Conservation (phyloP, 805 yeast genomes). For the Saturnispora dispora region DNA sequence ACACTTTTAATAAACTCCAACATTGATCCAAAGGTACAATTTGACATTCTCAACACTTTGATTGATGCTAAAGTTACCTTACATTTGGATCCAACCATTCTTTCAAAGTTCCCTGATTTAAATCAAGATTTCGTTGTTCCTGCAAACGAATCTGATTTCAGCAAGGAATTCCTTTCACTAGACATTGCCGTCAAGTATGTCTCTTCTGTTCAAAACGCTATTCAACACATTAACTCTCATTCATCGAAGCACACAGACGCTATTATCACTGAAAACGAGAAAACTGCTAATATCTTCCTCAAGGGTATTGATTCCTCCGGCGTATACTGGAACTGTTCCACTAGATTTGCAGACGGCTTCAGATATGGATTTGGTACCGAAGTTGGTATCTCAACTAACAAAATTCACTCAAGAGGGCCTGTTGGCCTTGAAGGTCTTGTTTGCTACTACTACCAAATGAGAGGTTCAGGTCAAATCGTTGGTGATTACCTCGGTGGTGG, state of each 20-base stretch:
- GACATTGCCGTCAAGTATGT: conserved; percentile 72
- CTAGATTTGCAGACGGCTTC: conserved; percentile 97
- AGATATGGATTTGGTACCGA: conserved; percentile 98
- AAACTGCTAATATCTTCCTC: conserved; percentile 64
- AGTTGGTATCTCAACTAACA: conserved; percentile 94
- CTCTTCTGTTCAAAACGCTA: conserved; percentile 57
- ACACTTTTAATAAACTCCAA: conserved; percentile 58
- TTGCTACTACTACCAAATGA: conserved; percentile 86
- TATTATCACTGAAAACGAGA: conserved; percentile 70
- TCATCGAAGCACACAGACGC: conserved; percentile 96
- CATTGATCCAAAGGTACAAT: conserved; percentile 21
- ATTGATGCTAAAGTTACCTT: conserved; percentile 60
- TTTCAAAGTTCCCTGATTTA: conserved; percentile 10
- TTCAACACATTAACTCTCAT: conserved; percentile 76
- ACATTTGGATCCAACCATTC: conserved; percentile 41
- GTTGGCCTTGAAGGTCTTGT: conserved; percentile 96
- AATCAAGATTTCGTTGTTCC: conserved; percentile 16
- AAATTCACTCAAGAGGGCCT: conserved; percentile 97
- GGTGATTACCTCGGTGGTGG: conserved; percentile 92
- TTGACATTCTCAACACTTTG: conserved; percentile 30
- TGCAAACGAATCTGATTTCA: conserved; percentile 62
- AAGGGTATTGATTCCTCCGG: conserved; percentile 91
- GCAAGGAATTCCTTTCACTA: conserved; percentile 72
- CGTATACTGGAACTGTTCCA: conserved; percentile 95
- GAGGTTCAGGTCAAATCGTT: conserved; percentile 90